Conservation (phyloP, 2,329 filamentous ascomycete genomes). For the Tolypocladium amazonense region DNA sequence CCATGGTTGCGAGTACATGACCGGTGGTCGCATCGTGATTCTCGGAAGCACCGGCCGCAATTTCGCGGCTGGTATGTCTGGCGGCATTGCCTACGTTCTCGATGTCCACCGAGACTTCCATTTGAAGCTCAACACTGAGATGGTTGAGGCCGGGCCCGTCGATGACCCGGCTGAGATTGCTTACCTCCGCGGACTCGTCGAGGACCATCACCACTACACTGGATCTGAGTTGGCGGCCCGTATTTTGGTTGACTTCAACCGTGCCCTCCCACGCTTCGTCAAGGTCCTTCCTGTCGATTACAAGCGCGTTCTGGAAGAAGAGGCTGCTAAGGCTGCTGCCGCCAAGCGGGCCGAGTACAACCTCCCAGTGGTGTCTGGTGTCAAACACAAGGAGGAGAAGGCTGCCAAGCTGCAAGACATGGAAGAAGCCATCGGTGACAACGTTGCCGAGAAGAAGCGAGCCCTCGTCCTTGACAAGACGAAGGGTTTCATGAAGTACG, state of each 20-base stretch:
- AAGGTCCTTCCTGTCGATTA: conserved; percentile 93
- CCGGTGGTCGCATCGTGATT: conserved; percentile 80
- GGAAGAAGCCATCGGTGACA: conserved; percentile 81
- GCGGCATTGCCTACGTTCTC: conserved; percentile 90
- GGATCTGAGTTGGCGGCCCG: conserved; percentile 90
- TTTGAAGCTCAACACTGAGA: conserved; percentile 91
- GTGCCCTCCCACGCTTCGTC: conserved; percentile 80
- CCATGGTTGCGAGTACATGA: conserved; percentile 98
- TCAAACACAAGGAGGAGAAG: conserved; percentile 53
- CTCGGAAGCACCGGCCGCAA: conserved; percentile 87
- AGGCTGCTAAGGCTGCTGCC: conserved; percentile 74
- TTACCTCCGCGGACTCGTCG: conserved; percentile 80
- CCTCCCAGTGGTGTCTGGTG: conserved; percentile 64
- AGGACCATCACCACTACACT: conserved; percentile 97
- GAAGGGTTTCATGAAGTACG: conserved; percentile 94
- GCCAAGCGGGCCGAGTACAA: conserved; percentile 78
- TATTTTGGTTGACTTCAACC: conserved; percentile 89
- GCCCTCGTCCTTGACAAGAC: conserved; percentile 96
- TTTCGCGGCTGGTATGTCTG: conserved; percentile 97
- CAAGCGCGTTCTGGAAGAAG: conserved; percentile 82
- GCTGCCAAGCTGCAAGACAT: conserved; percentile 67
- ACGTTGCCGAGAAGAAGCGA: conserved; percentile 77
- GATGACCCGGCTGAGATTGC: conserved; percentile 84
- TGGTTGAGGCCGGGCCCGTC: conserved; percentile 82
- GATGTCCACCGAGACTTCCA: conserved; percentile 85